Percentiles rank a stretch among this genome's conserved stretches.
Conservation (phyloP, 257 asterid genomes). For the Rauvolfia tetraphylla region DNA sequence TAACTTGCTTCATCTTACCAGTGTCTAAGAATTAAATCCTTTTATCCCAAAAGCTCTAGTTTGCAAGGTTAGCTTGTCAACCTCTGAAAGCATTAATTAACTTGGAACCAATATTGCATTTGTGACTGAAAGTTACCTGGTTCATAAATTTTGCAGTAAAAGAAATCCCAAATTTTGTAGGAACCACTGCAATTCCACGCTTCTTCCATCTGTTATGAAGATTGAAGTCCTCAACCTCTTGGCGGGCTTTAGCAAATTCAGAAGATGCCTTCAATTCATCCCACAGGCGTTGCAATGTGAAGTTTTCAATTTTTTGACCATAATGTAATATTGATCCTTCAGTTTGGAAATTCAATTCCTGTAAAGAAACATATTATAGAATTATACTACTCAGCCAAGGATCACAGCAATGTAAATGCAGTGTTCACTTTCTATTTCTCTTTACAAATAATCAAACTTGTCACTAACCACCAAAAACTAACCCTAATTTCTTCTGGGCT, state of each 20-base stretch:
- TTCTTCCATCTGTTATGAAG: conserved; percentile 75
- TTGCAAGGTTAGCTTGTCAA: background rate
- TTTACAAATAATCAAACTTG: background rate
- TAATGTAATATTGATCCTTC: conserved; percentile 85
- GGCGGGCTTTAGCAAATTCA: conserved; percentile 39
- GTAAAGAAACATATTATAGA: conserved; percentile 22
- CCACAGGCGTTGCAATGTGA: conserved; percentile 80
- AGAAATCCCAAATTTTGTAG: conserved; percentile 93
- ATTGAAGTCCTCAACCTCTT: conserved; percentile 71
- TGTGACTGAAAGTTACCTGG: conserved; percentile 56
- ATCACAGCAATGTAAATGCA: background rate
- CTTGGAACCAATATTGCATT: background rate
- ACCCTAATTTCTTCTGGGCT: conserved; percentile 91
- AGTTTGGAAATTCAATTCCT: conserved; percentile 85
- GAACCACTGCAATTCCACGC: conserved; percentile 82
- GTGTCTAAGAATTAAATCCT: background rate
- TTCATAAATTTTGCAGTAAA: conserved; percentile 86
- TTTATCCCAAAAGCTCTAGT: background rate
- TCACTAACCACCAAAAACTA: conserved; percentile 12
- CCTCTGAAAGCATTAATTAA: background rate
- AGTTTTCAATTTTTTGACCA: conserved; percentile 67
- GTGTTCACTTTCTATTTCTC: background rate
- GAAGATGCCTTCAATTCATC: conserved; percentile 66
- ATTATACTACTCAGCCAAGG: background rate
- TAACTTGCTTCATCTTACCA: background rate